Evolutionary conservation across 176 grass and related monocot genomes (phyloP).

Genomic region (Carex cristatella): DNA sequence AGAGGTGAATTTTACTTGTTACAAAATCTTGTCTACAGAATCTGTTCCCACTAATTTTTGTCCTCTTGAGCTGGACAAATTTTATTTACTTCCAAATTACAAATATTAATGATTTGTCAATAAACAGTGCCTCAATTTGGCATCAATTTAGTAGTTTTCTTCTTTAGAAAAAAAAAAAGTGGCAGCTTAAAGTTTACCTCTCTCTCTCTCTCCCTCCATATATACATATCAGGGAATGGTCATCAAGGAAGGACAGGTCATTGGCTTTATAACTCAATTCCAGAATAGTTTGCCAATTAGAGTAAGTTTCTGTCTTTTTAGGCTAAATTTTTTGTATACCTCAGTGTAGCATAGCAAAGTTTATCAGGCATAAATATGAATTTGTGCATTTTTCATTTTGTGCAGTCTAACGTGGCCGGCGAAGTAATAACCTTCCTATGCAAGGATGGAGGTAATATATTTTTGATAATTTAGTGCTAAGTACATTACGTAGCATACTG

Average conservation of each 20-base stretch:
- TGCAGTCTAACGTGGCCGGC: conserved; percentile 38
- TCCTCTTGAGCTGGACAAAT: background rate
- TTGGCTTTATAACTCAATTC: conserved; percentile 45
- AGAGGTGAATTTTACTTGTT: conserved; percentile 19
- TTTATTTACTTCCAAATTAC: background rate
- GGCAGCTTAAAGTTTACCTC: background rate
- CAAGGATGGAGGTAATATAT: conserved; percentile 39
- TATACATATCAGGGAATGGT: conserved; percentile 25
- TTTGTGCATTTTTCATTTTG: background rate
- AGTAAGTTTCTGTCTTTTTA: conserved; percentile 19
- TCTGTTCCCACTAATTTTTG: background rate
- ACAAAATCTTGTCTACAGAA: background rate
- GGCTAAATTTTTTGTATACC: background rate
- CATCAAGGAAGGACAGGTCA: conserved; percentile 37
- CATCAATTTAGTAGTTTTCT: conserved; percentile 2
- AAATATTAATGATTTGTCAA: background rate
- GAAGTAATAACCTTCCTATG: conserved; percentile 40
- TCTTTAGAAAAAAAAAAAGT: background rate
- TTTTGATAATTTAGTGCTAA: background rate
- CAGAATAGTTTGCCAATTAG: conserved; percentile 32
- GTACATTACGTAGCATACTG: background rate
- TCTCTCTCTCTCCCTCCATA: background rate
- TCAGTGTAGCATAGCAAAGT: background rate
- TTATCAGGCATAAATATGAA: background rate
- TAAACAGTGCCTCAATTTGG: background rate